These are phyloP conservation scores for Ogataea neopini DNA, from an alignment of 805 yeast genomes.

Conservation along the genomic window DNA sequence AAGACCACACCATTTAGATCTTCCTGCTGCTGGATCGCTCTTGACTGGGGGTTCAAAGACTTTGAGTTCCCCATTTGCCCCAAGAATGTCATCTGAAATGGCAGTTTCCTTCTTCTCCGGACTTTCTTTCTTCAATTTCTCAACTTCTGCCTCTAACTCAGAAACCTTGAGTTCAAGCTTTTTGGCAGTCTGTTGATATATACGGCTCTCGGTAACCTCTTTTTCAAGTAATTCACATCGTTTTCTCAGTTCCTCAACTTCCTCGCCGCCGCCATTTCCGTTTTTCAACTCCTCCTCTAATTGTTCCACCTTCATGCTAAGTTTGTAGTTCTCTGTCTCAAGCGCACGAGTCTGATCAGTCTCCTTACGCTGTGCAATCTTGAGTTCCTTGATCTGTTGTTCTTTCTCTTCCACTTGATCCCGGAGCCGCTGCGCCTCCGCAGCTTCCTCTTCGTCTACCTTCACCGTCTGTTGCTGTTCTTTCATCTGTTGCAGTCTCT, in stretches of 20 bases:
- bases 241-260: constrained; percentile 9
- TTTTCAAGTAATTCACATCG: neutral
- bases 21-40: constrained; percentile 71
- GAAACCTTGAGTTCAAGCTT: neutral
- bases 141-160: neutral
- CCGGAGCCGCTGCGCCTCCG: constrained; percentile 16
- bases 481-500: constrained; percentile 43
- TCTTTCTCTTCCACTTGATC: constrained; percentile 17
- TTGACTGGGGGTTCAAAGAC: constrained; percentile 50
- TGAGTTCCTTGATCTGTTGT: constrained; percentile 3
- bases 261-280: no score
- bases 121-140: neutral
- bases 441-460: constrained; percentile 13
- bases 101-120: neutral
- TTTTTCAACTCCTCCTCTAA: constrained; percentile 3
- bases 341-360: neutral
- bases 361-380: neutral
- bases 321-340: constrained; percentile 18
- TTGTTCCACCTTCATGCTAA: constrained; percentile 7
- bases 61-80: constrained; percentile 25
- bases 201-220: neutral
- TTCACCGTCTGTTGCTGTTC: constrained; percentile 19
- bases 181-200: neutral
- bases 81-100: neutral
- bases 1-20: constrained; percentile 84